These are phyloP conservation scores for Senna tora DNA, from an alignment of 306 rosid genomes.

Conservation along the genomic window DNA sequence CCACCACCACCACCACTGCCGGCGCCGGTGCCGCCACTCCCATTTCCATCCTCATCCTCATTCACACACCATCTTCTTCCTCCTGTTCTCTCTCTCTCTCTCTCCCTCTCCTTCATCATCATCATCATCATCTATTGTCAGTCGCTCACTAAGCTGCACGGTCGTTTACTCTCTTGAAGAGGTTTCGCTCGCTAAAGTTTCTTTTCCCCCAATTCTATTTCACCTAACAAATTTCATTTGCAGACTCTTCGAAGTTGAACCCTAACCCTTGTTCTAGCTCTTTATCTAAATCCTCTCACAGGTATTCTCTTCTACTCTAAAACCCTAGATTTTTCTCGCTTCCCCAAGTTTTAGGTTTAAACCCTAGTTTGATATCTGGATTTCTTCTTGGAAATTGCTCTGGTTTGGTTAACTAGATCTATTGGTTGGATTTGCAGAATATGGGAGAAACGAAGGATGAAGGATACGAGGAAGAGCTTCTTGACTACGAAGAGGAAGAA, in stretches of 20 bases:
- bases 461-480: constrained; percentile 81
- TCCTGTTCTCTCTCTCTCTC: no score
- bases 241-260: constrained; percentile 59
- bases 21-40: no score
- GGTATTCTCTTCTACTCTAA: constrained; percentile 39
- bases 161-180: neutral
- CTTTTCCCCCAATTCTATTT: constrained; percentile 38
- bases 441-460: constrained; percentile 87
- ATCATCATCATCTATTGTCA: no score
- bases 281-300: constrained; percentile 24
- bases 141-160: neutral
- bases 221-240: constrained; percentile 71
- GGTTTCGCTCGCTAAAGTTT: constrained; percentile 37
- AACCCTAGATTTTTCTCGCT: constrained; percentile 38
- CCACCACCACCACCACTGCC: no score
- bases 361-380: constrained; percentile 34
- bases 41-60: no score
- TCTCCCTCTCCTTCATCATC: no score
- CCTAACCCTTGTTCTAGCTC: constrained; percentile 34
- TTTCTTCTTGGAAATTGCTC: neutral
- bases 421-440: constrained; percentile 32
- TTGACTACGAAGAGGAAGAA: constrained; percentile 83
- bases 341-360: constrained; percentile 16
- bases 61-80: no score
- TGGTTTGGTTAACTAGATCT: neutral